Percentiles rank a stretch among this genome's conserved stretches.
Conservation (phyloP, 768 basidiomycete species). For the Amanita pallidorosea region DNA sequence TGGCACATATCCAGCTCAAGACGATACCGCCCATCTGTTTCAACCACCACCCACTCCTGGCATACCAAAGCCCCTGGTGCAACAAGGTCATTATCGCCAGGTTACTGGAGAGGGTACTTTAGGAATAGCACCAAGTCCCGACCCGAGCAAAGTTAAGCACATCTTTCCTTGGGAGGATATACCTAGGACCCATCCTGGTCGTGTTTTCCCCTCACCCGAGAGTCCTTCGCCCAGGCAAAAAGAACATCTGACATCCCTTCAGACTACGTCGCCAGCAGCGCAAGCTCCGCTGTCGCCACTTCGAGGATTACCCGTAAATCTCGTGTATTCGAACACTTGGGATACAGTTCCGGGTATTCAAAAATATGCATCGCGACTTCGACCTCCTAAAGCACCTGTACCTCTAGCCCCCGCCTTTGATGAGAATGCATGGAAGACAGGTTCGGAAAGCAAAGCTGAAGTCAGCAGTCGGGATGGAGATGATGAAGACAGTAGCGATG, state of each 20-base stretch:
- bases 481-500: conserved; percentile 66
- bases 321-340: conserved; percentile 77
- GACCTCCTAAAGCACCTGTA: conserved; percentile 28
- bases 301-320: conserved; percentile 41
- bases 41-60: conserved; percentile 45
- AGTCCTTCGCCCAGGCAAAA: conserved; percentile 34
- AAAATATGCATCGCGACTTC: conserved; percentile 54
- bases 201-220: conserved; percentile 64
- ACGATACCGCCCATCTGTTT: conserved; percentile 37
- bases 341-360: conserved; percentile 75
- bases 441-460: conserved; percentile 48
- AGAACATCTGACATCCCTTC: conserved; percentile 22
- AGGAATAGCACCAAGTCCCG: conserved; percentile 44
- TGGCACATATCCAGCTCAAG: conserved; percentile 18
- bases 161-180: conserved; percentile 96
- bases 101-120: conserved; percentile 40
- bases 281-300: conserved; percentile 29
- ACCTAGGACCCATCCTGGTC: conserved; percentile 52
- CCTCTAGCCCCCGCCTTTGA: conserved; percentile 39
- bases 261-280: conserved; percentile 26
- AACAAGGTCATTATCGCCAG: conserved; percentile 64
- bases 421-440: conserved; percentile 22
- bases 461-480: conserved; percentile 75
- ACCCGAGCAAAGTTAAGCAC: conserved; percentile 57
- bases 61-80: conserved; percentile 58